Base-by-base conservation (phyloP, 176 grass and related monocot species). In the Poa pratensis region DNA sequence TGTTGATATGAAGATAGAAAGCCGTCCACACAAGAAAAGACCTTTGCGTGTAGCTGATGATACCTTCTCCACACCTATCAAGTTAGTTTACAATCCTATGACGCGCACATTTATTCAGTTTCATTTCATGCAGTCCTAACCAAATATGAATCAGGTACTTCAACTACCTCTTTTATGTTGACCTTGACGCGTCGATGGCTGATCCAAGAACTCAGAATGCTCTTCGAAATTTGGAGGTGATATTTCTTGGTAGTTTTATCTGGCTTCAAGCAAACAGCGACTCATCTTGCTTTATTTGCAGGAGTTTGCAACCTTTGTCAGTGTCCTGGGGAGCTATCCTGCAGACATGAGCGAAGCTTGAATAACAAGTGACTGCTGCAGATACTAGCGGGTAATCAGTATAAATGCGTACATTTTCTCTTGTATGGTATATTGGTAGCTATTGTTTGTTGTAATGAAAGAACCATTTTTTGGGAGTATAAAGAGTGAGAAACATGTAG, bases 131-230 rank as follows among this genome's bases (percentile, higher is more conserved):
- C 23, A 78, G 13, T 80, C 57, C 16, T 35, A 66, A 8, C 19
- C 10, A 78, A 19, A 53, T 67, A 50, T 26, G 35, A 52, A 75
- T 16, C 80, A 99, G 96, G 91, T 90, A 99, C 52, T 99, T 99
- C 6, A 87, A 99, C 80, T 96, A 99, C 87, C 86, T 99, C 54
- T 99, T 99, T 67, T 99, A 99, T 69, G 92, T 96, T 1, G 96
- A 99, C 83, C 90, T 96, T 84, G 93, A 96, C 72, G 87, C 91
- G 73, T 99, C 96, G 39, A 92, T 89, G 88, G 96, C 96, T 63
- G 92, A 90, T 84, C 81, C 86, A 86, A 99, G 87, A 84, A 87
- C 93, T 87, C 83, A 87, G 51, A 91, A 96, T 58, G 88, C 96
- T 85, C 91, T 99, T 92, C 84, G 85, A 83, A 94, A 99, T 84